Evolutionary conservation across 192 early-diverging fungal genomes (phyloP), one percentile per base, ranked within the genome.

Genomic region (Globomyces pollinis-pini): DNA sequence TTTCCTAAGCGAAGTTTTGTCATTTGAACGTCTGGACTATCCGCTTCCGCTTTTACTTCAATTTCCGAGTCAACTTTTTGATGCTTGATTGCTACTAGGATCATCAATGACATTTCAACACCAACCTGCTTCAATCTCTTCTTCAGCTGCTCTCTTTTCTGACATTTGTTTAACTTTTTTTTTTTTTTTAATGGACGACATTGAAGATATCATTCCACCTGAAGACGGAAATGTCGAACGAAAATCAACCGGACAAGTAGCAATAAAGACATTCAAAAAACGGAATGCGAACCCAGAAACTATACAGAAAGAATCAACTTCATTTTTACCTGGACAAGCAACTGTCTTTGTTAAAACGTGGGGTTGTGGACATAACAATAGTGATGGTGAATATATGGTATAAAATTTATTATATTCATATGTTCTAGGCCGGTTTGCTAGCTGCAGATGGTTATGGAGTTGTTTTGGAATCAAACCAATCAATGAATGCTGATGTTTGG

Each of bases 281-380:
- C 16, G 15, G 38, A 38, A 57, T 24, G 35, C 62, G n/a, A 52
- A 59, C n/a, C 49, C 59, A 33, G 50, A 60, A 15, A 52, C 7
- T 9, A n/a, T n/a, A n/a, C 35, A 59, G 15, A 35, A 32, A 5
- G 52, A 38, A 9, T 26, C 35, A 20, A 55, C 55, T 24, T 55
- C 49, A 36, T 76, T 78, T 42, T 54, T 69, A 39, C 78, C 78
- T n/a, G 78, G 78, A 13, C 61, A 61, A 26, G 73, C 67, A 8
- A 59, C 47, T 8, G 67, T 80, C 11, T 80, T 43, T 57, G 71
- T 80, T 28, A 78, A 75, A 38, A 80, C 72, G 2, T 79, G 74
- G 72, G 76, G 76, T 12, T 78, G 76, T 67, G 53, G 69, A 28
- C 69, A 69, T 59, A 69, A 69, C 50, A 72, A 67, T 42, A 51